Evolutionary conservation across 2,329 filamentous ascomycete genomes (phyloP).

Genomic region (Shiraia bambusicola): DNA sequence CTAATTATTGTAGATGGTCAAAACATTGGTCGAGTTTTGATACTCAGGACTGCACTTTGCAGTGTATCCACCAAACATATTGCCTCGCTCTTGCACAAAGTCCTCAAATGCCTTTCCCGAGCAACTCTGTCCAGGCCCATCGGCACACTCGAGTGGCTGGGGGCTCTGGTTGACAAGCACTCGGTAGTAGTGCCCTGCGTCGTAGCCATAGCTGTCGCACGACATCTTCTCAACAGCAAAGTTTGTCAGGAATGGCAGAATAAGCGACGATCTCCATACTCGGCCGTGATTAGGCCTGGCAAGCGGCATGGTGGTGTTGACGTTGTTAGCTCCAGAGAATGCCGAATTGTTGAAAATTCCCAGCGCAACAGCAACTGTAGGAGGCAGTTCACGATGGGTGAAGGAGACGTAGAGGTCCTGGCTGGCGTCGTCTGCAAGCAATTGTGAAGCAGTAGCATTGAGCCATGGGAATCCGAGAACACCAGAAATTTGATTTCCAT

Average conservation of each 20-base stretch:
- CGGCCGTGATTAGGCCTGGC: constrained; percentile 64
- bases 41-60: constrained; percentile 48
- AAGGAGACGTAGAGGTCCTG: constrained; percentile 69
- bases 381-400: constrained; percentile 68
- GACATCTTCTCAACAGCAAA: constrained; percentile 66
- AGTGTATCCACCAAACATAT: constrained; percentile 48
- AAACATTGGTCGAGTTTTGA: constrained; percentile 46
- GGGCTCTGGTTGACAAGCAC: constrained; percentile 55
- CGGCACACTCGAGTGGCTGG: constrained; percentile 52
- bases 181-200: constrained; percentile 53
- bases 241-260: constrained; percentile 67
- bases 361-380: constrained; percentile 66
- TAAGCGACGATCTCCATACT: constrained; percentile 63
- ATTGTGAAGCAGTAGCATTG: constrained; percentile 58
- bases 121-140: constrained; percentile 56
- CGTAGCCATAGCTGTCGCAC: constrained; percentile 60
- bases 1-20: constrained; percentile 21
- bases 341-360: constrained; percentile 70
- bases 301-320: constrained; percentile 66
- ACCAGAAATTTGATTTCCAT: constrained; percentile 60
- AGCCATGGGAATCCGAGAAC: constrained; percentile 67
- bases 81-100: constrained; percentile 47
- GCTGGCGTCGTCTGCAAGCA: constrained; percentile 48
- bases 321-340: constrained; percentile 53
- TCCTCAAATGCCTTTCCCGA: constrained; percentile 46